Base-by-base conservation (phyloP, 208 protist species). In the Polymyxa betae region DNA sequence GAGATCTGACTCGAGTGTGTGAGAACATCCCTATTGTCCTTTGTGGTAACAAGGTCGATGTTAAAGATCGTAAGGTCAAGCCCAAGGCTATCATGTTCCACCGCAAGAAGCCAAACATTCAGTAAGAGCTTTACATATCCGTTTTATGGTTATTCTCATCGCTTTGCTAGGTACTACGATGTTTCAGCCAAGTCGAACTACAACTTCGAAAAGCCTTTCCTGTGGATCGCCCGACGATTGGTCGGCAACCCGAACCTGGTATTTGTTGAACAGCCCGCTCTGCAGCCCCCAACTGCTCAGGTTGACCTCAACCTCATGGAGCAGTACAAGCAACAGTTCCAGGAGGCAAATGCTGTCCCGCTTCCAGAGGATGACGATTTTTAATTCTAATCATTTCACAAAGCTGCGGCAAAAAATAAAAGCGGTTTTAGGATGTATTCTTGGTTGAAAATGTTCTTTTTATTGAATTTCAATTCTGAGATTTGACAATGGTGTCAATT, bases 131-230 rank as follows among this genome's bases (percentile, higher is more conserved):
- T 60, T 60, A 29, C 49, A 5, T 24, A 60, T 60, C 49, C 12
- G 24, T 60, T 60, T 5, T 5, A 5, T 60, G 49, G 5, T 60
- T 60, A 60, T 60, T 60, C n/a, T n/a, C 24, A 24, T 29, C 49
- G 49, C 5, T 60, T 46, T 38, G n/a, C 5, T 89, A 60, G 98
- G 95, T 99, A 99, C 96, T 99, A 99, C 94, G 98, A 99, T 92
- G 98, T 99, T 92, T 99, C 97, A 29, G 98, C 99, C 90, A 99
- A 99, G 95, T 98, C 97, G 49, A 99, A 99, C 96, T 99, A 99
- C 96, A 99, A 99, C 91, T 99, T 99, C 93, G 99, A 99, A 95
- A 99, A 99, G 96, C 99, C 99, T 43, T 99, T 99, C 95, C 95
- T 99, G 38, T 99, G 96, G 96, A 96, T 99, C 29, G 97, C 97